Evolutionary conservation across 2,329 filamentous ascomycete species (phyloP).

Genomic region (Ophiostoma pallidulum): DNA sequence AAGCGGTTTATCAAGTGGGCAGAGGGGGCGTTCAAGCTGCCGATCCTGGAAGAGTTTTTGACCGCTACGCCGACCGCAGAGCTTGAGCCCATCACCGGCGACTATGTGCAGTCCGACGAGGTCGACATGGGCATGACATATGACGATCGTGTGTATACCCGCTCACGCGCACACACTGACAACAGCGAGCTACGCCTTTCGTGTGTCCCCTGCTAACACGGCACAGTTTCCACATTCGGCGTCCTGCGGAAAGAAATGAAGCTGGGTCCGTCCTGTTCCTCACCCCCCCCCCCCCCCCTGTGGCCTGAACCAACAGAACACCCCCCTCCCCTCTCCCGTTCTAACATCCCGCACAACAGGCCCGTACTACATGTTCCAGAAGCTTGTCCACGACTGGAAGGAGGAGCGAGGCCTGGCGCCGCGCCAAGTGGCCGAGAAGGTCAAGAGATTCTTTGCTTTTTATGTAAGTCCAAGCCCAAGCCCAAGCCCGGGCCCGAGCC

Average conservation of each 20-base stretch:
- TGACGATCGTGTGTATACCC: slow-evolving; percentile 25
- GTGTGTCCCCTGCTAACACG: neutral
- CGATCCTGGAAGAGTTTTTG: slow-evolving; percentile 57
- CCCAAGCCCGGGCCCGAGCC: too few relatives aligned
- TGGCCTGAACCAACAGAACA: too few relatives aligned
- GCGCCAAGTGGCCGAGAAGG: slow-evolving; percentile 36
- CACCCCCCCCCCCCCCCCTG: too few relatives aligned
- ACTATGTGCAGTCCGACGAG: slow-evolving; percentile 43
- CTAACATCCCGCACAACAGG: neutral
- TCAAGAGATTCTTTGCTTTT: slow-evolving; percentile 39
- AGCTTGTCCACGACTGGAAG: slow-evolving; percentile 37
- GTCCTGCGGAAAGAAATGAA: slow-evolving; percentile 36
- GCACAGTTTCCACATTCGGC: slow-evolving; percentile 21
- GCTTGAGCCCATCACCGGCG: slow-evolving; percentile 53
- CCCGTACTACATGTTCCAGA: slow-evolving; percentile 37
- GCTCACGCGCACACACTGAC: too few relatives aligned
- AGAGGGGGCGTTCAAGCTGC: slow-evolving; percentile 47
- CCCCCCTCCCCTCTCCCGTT: neutral
- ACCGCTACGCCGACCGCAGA: slow-evolving; percentile 53
- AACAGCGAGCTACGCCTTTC: neutral
- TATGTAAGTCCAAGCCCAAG: slow-evolving; percentile 26
- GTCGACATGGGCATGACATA: slow-evolving; percentile 46
- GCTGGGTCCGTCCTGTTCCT: slow-evolving; percentile 26
- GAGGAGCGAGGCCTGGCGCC: slow-evolving; percentile 27
- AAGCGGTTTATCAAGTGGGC: slow-evolving; percentile 64